Conservation (phyloP, 805 yeast genomes). For the Grigorovia humatica region DNA sequence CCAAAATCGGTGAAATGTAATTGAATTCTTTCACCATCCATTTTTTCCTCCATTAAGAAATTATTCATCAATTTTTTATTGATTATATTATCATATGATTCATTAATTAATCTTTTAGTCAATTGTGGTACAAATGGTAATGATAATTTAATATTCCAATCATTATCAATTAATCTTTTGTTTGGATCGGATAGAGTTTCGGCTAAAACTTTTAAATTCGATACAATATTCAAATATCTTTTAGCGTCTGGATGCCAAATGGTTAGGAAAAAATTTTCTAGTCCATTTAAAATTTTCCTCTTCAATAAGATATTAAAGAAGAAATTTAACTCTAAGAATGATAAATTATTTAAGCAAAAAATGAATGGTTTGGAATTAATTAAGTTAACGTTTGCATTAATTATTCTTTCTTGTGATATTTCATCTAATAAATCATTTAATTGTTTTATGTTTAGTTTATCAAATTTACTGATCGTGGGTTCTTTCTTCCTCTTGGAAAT, state of each 20-base stretch:
- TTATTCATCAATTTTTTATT: slow-evolving; percentile 29
- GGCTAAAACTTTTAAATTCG: slow-evolving; percentile 51
- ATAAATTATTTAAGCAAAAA: slow-evolving; percentile 43
- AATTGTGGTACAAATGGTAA: slow-evolving; percentile 64
- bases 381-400: slow-evolving; percentile 14
- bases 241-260: slow-evolving; percentile 76
- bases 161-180: slow-evolving; percentile 33
- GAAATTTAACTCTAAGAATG: slow-evolving; percentile 56
- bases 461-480: slow-evolving; percentile 7
- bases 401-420: slow-evolving; percentile 27
- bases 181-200: slow-evolving; percentile 43
- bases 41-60: slow-evolving; percentile 77
- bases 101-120: slow-evolving; percentile 42
- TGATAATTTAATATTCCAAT: slow-evolving; percentile 28
- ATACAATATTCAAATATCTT: slow-evolving; percentile 52
- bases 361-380: slow-evolving; percentile 31
- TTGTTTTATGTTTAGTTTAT: slow-evolving; percentile 36
- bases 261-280: slow-evolving; percentile 47
- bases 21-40: slow-evolving; percentile 87
- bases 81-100: slow-evolving; percentile 43
- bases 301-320: slow-evolving; percentile 57
- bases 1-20: slow-evolving; percentile 52
- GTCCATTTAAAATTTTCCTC: slow-evolving; percentile 46
- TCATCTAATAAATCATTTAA: slow-evolving; percentile 39
- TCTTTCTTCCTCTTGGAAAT: slow-evolving; percentile 39